Percentiles rank a stretch among this genome's conserved stretches.
These are phyloP conservation scores for Vaccinium darrowii DNA, from an alignment of 148 eudicot genomes.

Conservation along the genomic window DNA sequence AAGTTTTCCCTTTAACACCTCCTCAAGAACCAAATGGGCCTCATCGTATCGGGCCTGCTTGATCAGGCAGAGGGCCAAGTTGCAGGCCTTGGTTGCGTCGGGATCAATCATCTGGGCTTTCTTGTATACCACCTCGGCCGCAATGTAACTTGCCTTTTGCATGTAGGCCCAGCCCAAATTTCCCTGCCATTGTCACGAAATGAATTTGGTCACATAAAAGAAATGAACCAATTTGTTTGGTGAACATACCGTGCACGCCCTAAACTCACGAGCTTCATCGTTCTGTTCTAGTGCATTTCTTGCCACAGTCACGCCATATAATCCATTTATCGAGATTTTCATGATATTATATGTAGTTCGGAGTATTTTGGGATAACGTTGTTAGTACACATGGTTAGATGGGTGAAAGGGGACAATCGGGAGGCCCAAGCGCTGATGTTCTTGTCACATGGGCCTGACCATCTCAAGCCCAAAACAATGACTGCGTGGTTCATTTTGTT, in stretches of 20 bases:
- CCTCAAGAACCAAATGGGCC: conserved; percentile 34
- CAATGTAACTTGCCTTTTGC: conserved; percentile 39
- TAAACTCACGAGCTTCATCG: no score
- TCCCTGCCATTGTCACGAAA: conserved; percentile 32
- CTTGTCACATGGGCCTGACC: neutral
- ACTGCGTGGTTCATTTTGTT: neutral
- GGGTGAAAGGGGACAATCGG: neutral
- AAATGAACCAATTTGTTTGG: no score
- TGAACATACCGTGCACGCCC: no score
- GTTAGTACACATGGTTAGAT: neutral
- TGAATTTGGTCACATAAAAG: neutral
- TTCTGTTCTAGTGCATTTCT: neutral
- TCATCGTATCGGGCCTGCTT: conserved; percentile 33
- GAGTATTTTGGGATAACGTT: neutral
- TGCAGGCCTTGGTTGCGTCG: conserved; percentile 53
- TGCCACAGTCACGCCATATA: neutral
- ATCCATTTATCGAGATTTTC: neutral
- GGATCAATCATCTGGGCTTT: conserved; percentile 51
- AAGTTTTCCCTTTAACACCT: conserved; percentile 29
- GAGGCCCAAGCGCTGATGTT: neutral
- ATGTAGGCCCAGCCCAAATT: conserved; percentile 59
- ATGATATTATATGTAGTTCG: neutral
- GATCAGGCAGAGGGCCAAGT: conserved; percentile 35
- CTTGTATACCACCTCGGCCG: conserved; percentile 49
- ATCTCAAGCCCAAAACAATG: neutral